Base-by-base conservation (phyloP, 2,329 filamentous ascomycete species). In the Colletotrichum caudatum region DNA sequence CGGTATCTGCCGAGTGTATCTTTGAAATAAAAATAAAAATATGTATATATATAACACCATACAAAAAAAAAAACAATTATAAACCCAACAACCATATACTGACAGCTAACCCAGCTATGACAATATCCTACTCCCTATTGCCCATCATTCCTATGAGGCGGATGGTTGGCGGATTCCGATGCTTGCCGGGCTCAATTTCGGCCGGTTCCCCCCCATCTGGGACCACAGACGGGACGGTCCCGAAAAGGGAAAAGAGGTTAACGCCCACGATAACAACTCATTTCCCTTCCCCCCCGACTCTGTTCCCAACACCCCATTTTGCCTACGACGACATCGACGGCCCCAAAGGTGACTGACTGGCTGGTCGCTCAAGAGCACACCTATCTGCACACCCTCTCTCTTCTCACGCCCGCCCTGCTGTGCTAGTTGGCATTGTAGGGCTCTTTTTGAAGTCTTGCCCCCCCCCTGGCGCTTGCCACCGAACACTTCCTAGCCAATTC, bases 121-220 rank as follows among this genome's bases (percentile, higher is more conserved):
- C 18, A n/a, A 5, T 35, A 16, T 33, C 20, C 26, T 18, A 3
- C 33, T 26, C 12, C 39, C 46, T 37, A 6, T 14, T 33, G 1
- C 12, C n/a, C 29, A n/a, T 7, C 46, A 20, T 23, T 62, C 5
- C 5, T 33, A 23, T 35, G 2, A 48, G 18, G 35, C 26, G n/a
- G 14, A 23, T 14, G 26, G 44, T 35, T 9, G 53, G 44, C 23
- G 41, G 64, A 29, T 71, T 63, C 50, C 50, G 41, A 51, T 57
- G 51, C 64, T 71, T 71, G 58, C 62, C 66, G 46, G 48, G 46
- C 59, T 60, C 62, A 66, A 69, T 69, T 46, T 66, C 66, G 62
- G 62, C 54, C 39, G 54, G 48, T 46, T 29, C 54, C 62, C 46
- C 54, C 62, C 62, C 56, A 57, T 58, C 63, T 37, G 63, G 67